Evolutionary conservation across 2,329 filamentous ascomycete species (phyloP), one percentile per base, ranked within the genome.

Genomic region (Thelonectria olida): DNA sequence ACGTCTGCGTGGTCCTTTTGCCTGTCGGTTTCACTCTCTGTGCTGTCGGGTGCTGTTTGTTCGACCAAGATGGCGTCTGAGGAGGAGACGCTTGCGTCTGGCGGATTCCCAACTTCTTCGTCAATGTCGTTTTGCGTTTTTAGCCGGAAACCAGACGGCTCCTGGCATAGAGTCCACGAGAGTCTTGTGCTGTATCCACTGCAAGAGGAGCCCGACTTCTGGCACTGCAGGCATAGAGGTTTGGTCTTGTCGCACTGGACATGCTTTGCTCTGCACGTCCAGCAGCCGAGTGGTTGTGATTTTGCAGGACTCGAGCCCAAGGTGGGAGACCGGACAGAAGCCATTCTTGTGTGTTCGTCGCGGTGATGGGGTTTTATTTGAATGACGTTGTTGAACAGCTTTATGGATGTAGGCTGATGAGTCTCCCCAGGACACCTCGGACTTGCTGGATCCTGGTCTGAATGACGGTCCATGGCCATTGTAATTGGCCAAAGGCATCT

Each of bases 171-270:
- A 4, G 64, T 68, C 69, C 69, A 71, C 0, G 69, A 70, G 1
- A 71, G 51, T 13, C 69, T 64, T 0, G 66, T 56, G 1, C 67
- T 69, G 20, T 71, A 71, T 0, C 69, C 69, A 4, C 68, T 66
- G 1, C 69, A 71, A 3, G 50, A 42, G 0, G 66, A 9, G 1
- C 69, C 65, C 0, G 67, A 54, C 7, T 57, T 61, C 1, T 53
- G 67, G 13, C 69, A 71, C 3, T 69, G 67, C 9, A 59, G 42
- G 22, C 69, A 71, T 2, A 52, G 44, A 1, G 69, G 69, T 7
- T 64, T 61, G 0, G 62, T 45, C 39, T 71, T 69, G 44, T 75
- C 74, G 48, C 73, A 76, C 42, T 71, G 70, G 50, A 71, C 54
- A 17, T 71, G 67, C 19, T 68, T 71, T 3, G 69, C 67, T 5